Evolutionary conservation across 2,329 filamentous ascomycete genomes (phyloP), one percentile per base, ranked within the genome.

Genomic region (Clarireedia hainanense): DNA sequence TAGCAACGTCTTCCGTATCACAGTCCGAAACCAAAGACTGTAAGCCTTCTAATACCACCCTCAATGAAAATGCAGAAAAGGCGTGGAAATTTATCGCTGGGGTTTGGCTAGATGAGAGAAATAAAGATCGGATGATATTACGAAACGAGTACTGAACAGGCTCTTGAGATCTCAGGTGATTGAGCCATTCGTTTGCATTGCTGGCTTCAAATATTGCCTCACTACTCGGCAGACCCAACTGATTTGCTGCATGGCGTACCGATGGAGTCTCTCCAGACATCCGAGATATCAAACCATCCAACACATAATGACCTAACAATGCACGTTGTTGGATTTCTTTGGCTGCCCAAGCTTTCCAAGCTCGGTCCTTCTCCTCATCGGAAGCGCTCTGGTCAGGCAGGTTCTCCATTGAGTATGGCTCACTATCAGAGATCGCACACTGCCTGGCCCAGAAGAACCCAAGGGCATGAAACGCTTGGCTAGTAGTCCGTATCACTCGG

Each of bases 361-460:
- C 65, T 12, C 67, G 64, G 5, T 73, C 68, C 51, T 73, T 75
- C 48, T 73, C 70, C 3, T 62, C 61, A 6, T 57, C 57, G 0
- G 68, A 56, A 0, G 72, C 66, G 55, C 67, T 64, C 1, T 64
- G 46, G 2, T 68, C 64, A 3, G 74, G 73, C 1, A 75, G 52
- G 10, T 68, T 65, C 5, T 67, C 65, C 24, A 63, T 47, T 6
- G 66, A 65, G 30, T 69, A 74, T 10, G 68, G 63, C 26, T 66
- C 63, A 47, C 64, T 69, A 36, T 75, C 70, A 48, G 72, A 68
- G 70, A 75, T 73, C 14, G 73, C 72, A 52, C 72, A 75, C 51
- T 75, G 72, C 27, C 72, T 68, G 34, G 73, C 73, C 74, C 74
- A 75, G 55, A 72, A 71, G 60, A 75, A 75, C 2, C 71, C 72